These are phyloP conservation scores for Bipolaris zeicola DNA, from an alignment of 2,329 filamentous ascomycete species.

Conservation along the genomic window DNA sequence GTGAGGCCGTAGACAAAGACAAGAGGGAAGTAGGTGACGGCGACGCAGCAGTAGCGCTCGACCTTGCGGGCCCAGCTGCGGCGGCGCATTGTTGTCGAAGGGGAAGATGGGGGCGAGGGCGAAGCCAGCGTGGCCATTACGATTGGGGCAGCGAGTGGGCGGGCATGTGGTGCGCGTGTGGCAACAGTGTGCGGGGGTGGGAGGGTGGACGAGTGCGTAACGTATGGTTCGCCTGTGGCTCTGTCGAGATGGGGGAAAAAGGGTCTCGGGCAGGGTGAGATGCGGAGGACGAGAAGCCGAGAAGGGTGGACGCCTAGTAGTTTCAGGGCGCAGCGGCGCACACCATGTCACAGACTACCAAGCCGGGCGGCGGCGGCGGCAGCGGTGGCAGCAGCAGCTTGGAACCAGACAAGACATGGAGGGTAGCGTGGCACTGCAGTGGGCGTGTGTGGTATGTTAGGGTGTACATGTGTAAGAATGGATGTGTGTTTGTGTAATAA, in stretches of 20 bases:
- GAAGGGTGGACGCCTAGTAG: slow-evolving; percentile 26
- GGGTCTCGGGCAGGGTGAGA: slow-evolving; percentile 13
- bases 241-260: slow-evolving; percentile 8
- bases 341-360: slow-evolving; percentile 21
- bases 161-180: slow-evolving; percentile 33
- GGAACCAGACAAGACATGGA: too few species aligned
- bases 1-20: slow-evolving; percentile 86
- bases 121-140: slow-evolving; percentile 49
- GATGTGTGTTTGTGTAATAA: too few species aligned
- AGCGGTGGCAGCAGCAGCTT: background rate
- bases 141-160: slow-evolving; percentile 22
- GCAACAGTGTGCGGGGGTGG: background rate
- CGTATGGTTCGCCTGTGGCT: background rate
- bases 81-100: slow-evolving; percentile 47
- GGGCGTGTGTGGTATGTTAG: too few species aligned
- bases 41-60: slow-evolving; percentile 83
- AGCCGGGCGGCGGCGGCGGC: background rate
- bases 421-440: background rate
- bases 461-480: too few species aligned
- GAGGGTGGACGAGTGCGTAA: background rate
- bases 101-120: slow-evolving; percentile 48
- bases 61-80: slow-evolving; percentile 67
- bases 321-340: slow-evolving; percentile 34
- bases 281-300: slow-evolving; percentile 15
- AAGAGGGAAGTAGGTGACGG: slow-evolving; percentile 83